A percentile compares a stretch with the other conserved stretches of the same genome.
phyloP scores from a whole-genome alignment of 1,284 basidiomycete genomes.

The Butyriboletus appendiculatus region DNA sequence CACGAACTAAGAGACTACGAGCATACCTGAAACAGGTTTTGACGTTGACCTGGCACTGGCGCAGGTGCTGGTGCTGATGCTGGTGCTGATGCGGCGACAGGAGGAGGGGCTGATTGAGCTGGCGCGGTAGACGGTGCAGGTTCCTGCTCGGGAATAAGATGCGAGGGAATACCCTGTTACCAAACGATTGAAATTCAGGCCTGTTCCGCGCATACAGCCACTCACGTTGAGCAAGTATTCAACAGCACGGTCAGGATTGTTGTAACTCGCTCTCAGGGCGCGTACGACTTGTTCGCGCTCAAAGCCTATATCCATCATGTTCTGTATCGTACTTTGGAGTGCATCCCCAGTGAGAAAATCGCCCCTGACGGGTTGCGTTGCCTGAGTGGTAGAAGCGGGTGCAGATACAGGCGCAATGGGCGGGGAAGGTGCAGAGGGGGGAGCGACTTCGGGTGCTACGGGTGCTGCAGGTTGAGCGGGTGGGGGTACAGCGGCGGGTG shows the following conservation, averaged over 20 bases:
- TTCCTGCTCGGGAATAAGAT: conserved; percentile 56
- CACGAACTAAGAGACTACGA: not conserved
- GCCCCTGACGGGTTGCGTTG: conserved; percentile 37
- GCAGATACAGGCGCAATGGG: conserved; percentile 34
- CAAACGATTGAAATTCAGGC: not conserved
- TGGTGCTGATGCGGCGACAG: conserved; percentile 28
- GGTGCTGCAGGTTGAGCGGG: conserved; percentile 34
- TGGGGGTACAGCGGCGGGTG: conserved; percentile 35
- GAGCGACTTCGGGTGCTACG: conserved; percentile 12
- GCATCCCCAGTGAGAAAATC: conserved; percentile 76
- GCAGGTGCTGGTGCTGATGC: conserved; percentile 29
- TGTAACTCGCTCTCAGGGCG: conserved; percentile 92
- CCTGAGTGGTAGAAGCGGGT: conserved; percentile 36
- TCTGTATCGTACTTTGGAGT: conserved; percentile 74
- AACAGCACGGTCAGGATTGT: conserved; percentile 97
- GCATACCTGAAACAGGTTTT: conserved; percentile 78
- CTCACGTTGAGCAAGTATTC: conserved; percentile 95
- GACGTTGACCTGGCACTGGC: conserved; percentile 39
- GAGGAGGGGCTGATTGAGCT: conserved; percentile 40
- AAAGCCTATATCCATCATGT: conserved; percentile 97
- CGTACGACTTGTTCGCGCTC: conserved; percentile 82
- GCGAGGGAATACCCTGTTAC: conserved; percentile 72
- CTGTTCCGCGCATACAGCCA: conserved; percentile 20
- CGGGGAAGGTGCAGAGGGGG: conserved; percentile 3
- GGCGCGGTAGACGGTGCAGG: conserved; percentile 40